Base-by-base conservation (phyloP, 1,139 yeast species). In the Kurtzmaniella quercitrusa region DNA sequence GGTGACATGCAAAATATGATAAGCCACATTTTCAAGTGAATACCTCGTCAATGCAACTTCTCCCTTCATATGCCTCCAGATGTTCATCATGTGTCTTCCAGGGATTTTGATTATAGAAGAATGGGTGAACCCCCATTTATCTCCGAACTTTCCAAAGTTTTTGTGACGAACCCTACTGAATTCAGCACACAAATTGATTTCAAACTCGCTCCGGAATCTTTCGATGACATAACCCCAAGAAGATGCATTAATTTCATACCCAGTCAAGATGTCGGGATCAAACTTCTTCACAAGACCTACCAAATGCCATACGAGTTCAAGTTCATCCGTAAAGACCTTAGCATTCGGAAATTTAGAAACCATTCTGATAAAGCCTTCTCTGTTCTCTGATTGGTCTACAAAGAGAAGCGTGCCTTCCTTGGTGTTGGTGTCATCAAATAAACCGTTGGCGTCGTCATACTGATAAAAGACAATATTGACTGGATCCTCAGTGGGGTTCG, bases 211-310 rank as follows among this genome's bases (percentile, higher is more conserved):
- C 23, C 69, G 58, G 46, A 80, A 77, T 37, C 98, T 62, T 47
- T 87, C 95, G 34, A 87, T 72, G 0, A 91, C 46, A 55, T 87
- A 93, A 0, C 98, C 98, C 97, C 98, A 91, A 0, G 97, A 88
- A 1, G 77, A 56, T 1, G 83, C 68, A 54, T 89, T 87, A 9
- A 89, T 75, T 56, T 93, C 98, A 59, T 77, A 93, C 0, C 98
- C 98, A 0, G 89, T 74, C 7, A 94, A 58, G 34, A 93, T 79
- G 59, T 93, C 98, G 0, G 98, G 98, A 56, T 93, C 98, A 44
- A 80, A 72, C 2, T 66, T 52, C 23, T 80, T 73, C 0, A 88
- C 81, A n/a, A 85, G 48, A 1, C 73, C 68, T 0, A 82, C 62
- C 7, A 91, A 64, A 8, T 72, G 71, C 7, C 72, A 66, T 3